Percentiles rank a stretch among this genome's conserved stretches.
These are phyloP conservation scores for Piper betle DNA, from an alignment of 164 flowering plant genomes.

Conservation along the genomic window DNA sequence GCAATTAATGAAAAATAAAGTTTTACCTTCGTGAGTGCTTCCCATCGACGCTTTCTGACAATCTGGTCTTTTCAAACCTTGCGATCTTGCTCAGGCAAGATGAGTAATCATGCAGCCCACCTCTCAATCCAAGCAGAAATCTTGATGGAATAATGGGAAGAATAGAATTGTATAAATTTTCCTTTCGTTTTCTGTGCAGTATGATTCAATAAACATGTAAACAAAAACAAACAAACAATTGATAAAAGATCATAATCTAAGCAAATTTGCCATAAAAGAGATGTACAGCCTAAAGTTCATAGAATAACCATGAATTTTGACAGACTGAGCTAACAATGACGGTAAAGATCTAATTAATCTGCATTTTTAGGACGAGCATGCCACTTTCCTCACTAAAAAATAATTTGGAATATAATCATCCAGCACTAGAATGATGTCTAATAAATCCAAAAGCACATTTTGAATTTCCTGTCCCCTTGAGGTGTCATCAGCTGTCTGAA, in stretches of 20 bases:
- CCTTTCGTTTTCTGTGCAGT: constrained; percentile 29
- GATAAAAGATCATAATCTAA: background rate
- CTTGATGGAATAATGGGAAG: constrained; percentile 43
- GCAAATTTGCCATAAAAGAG: background rate
- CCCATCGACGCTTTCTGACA: constrained; percentile 18
- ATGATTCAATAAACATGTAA: background rate
- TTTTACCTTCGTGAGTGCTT: constrained; percentile 17
- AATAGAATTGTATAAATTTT: constrained; percentile 21
- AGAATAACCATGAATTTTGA: background rate
- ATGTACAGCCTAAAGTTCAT: background rate
- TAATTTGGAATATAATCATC: too few relatives aligned
- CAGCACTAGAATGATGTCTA: too few relatives aligned
- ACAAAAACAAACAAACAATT: background rate
- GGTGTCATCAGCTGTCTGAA: too few relatives aligned
- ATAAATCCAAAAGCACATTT: too few relatives aligned
- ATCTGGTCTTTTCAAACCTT: constrained; percentile 46
- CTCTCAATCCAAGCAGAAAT: constrained; percentile 36
- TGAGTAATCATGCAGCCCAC: constrained; percentile 62
- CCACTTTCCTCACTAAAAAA: too few relatives aligned
- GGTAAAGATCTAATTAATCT: background rate
- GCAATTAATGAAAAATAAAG: too few relatives aligned
- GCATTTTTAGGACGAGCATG: background rate
- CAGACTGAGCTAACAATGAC: background rate
- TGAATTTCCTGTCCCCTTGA: too few relatives aligned
- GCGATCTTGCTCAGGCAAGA: constrained; percentile 61